Conservation (phyloP, 306 rosid species). For the Glycine latifolia region DNA sequence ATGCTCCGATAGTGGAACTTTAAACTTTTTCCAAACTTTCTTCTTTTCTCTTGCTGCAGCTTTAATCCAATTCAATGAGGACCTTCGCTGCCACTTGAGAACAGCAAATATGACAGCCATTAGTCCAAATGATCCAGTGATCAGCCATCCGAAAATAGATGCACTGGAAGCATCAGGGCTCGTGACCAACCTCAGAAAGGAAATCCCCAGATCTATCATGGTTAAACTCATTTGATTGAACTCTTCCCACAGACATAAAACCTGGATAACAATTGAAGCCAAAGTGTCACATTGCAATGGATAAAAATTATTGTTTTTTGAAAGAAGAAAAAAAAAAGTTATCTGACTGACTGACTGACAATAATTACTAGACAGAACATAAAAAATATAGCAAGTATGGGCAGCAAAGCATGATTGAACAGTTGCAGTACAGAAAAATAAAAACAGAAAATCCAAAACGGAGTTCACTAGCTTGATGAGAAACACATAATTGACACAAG, state of each 20-base stretch:
- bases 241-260: slow-evolving; percentile 38
- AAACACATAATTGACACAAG: background rate
- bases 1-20: slow-evolving; percentile 69
- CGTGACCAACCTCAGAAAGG: slow-evolving; percentile 53
- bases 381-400: slow-evolving; percentile 30
- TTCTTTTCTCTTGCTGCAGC: slow-evolving; percentile 83
- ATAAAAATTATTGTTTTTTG: background rate
- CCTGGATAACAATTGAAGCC: slow-evolving; percentile 44
- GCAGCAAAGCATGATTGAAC: slow-evolving; percentile 27
- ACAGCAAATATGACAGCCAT: slow-evolving; percentile 62
- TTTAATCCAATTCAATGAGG: slow-evolving; percentile 75
- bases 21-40: slow-evolving; percentile 72
- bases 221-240: slow-evolving; percentile 39
- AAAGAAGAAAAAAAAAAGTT: background rate
- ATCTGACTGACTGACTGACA: slow-evolving; percentile 40
- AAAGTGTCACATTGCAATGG: slow-evolving; percentile 27
- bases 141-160: slow-evolving; percentile 65
- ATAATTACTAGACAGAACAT: slow-evolving; percentile 26
- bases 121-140: slow-evolving; percentile 72
- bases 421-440: slow-evolving; percentile 33
- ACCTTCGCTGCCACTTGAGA: slow-evolving; percentile 77
- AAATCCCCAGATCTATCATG: slow-evolving; percentile 57
- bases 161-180: slow-evolving; percentile 56
- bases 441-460: slow-evolving; percentile 18
- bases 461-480: slow-evolving; percentile 19